These are phyloP conservation scores for Aspergillus sparsus DNA, from an alignment of 495 filamentous ascomycete species.

Conservation along the genomic window DNA sequence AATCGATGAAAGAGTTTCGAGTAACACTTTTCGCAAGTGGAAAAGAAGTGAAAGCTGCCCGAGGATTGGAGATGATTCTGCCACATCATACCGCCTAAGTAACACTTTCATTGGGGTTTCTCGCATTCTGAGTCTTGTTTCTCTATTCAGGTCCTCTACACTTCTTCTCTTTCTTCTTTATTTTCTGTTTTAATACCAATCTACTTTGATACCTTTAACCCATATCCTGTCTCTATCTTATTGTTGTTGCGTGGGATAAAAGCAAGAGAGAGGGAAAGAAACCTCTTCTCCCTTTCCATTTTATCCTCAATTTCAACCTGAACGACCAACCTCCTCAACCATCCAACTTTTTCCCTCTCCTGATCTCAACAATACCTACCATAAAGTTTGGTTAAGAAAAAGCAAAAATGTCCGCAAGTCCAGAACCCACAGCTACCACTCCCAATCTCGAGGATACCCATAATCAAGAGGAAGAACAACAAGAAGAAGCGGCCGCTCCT, in stretches of 20 bases:
- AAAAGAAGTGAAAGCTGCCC: not conserved
- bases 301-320: too few species aligned
- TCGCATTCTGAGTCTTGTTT: not conserved
- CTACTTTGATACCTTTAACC: too few species aligned
- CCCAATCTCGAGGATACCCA: conserved; percentile 30
- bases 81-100: conserved; percentile 8
- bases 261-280: too few species aligned
- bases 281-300: too few species aligned
- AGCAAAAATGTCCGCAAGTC: conserved; percentile 44
- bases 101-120: conserved; percentile 10
- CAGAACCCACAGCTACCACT: conserved; percentile 32
- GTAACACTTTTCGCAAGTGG: not conserved
- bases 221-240: too few species aligned
- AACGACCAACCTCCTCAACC: not conserved
- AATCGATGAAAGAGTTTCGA: not conserved
- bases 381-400: not conserved
- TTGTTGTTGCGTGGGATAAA: too few species aligned
- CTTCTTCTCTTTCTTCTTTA: conserved; percentile 1
- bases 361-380: conserved; percentile 1
- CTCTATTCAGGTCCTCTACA: conserved; percentile 4
- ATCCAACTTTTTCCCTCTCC: conserved; percentile 2
- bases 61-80: conserved; percentile 10
- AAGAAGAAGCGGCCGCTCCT: not conserved
- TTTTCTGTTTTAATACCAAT: not conserved
- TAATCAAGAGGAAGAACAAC: conserved; percentile 20